phyloP scores from a whole-genome alignment of 441 rosid species.

The Adansonia gregorii region DNA sequence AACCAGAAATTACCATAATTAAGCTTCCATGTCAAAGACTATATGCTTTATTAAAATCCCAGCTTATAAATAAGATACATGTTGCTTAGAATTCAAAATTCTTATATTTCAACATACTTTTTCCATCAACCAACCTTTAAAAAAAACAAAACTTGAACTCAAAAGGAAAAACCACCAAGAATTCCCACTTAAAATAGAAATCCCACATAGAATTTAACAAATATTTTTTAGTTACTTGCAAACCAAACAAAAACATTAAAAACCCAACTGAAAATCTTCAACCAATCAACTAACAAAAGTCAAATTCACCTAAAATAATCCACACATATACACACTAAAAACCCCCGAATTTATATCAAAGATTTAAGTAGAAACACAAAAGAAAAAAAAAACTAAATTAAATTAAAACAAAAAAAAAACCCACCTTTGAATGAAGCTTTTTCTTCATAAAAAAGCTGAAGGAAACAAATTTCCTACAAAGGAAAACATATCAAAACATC shows the following conservation, averaged over 20 bases:
- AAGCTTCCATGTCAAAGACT: slow-evolving; percentile 10
- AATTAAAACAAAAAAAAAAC: slow-evolving; percentile 12
- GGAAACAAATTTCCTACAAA: slow-evolving; percentile 31
- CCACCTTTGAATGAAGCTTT: slow-evolving; percentile 34
- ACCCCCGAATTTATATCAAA: slow-evolving; percentile 1
- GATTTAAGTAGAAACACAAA: background rate
- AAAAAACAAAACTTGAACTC: background rate
- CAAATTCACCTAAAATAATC: slow-evolving; percentile 27
- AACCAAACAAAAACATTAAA: slow-evolving; percentile 23
- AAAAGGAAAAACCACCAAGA: background rate
- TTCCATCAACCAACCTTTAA: slow-evolving; percentile 23
- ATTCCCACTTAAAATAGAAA: slow-evolving; percentile 22
- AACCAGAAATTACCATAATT: background rate
- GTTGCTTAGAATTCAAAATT: background rate
- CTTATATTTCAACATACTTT: background rate
- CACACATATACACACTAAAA: slow-evolving; percentile 12
- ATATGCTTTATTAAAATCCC: background rate
- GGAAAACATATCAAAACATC: slow-evolving; percentile 25
- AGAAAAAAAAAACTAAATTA: background rate
- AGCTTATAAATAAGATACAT: background rate
- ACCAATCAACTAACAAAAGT: slow-evolving; percentile 26
- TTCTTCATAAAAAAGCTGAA: slow-evolving; percentile 21
- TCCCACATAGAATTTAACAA: slow-evolving; percentile 18
- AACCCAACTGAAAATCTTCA: slow-evolving; percentile 21
- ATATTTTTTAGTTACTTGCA: slow-evolving; percentile 19